phyloP scores from a whole-genome alignment of 2,329 filamentous ascomycete genomes.

The Colletotrichum tabaci region DNA sequence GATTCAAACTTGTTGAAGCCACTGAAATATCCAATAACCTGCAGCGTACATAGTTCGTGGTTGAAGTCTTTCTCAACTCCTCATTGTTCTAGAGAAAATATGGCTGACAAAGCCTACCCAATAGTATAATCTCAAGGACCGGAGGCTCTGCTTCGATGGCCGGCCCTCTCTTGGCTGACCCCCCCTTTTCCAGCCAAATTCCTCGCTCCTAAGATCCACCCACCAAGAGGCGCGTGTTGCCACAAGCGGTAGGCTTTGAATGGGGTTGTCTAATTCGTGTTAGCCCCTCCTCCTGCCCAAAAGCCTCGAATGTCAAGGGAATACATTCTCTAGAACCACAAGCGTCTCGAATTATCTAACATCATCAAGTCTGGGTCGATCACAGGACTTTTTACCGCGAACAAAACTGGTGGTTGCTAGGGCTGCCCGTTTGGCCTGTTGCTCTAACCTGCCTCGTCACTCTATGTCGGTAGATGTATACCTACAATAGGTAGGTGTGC shows the following conservation, averaged over 20 bases:
- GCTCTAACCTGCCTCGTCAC: constrained; percentile 26
- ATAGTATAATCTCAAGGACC: neutral
- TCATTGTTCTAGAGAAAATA: neutral
- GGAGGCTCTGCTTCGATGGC: neutral
- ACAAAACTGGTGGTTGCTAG: neutral
- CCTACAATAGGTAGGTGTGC: constrained; percentile 12
- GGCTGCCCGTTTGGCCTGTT: constrained; percentile 2
- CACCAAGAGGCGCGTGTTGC: constrained; percentile 12
- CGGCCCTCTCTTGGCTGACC: neutral
- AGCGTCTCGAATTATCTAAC: neutral
- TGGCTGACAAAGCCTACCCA: neutral
- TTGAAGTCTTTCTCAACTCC: neutral
- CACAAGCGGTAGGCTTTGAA: neutral
- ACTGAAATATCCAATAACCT: neutral
- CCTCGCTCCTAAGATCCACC: constrained; percentile 4
- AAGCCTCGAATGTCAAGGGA: neutral
- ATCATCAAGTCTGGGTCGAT: neutral
- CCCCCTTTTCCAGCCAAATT: neutral
- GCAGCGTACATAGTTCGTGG: neutral
- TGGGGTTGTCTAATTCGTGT: neutral
- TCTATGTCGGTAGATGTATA: neutral
- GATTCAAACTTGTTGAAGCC: neutral
- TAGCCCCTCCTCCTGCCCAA: neutral
- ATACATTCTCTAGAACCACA: neutral
- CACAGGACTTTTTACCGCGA: no score